Percentiles rank a stretch among this genome's conserved stretches.
Conservation (phyloP, 75 land plant genomes). For the Selaginella tamariscina region DNA sequence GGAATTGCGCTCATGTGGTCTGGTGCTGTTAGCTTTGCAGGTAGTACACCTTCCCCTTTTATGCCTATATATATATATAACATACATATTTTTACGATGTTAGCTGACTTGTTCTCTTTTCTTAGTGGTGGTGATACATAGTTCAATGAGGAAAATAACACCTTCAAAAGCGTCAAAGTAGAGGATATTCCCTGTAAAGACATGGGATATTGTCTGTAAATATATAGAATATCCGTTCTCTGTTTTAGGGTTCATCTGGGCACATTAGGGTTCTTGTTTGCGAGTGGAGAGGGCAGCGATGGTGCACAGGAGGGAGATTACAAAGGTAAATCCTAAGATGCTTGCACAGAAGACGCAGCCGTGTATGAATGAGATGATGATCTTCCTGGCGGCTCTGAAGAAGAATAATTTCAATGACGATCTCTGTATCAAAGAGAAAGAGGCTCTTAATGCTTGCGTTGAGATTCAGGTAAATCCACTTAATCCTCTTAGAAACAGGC, state of each 20-base stretch:
- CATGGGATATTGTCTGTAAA: too few species aligned
- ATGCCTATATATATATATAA: neutral
- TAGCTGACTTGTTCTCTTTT: neutral
- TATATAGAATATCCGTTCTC: too few species aligned
- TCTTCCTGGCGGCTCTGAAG: slow-evolving; percentile 26
- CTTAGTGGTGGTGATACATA: slow-evolving; percentile 59
- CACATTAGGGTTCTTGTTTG: neutral
- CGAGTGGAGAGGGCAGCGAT: neutral
- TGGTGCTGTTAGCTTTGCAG: slow-evolving; percentile 49
- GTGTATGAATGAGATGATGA: slow-evolving; percentile 31
- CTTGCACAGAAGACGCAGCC: slow-evolving; percentile 20
- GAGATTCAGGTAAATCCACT: slow-evolving; percentile 21
- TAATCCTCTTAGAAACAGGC: neutral
- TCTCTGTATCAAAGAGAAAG: slow-evolving; percentile 23
- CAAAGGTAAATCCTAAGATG: slow-evolving; percentile 26
- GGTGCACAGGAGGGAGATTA: neutral
- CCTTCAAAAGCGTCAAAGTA: slow-evolving; percentile 33
- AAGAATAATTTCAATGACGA: slow-evolving; percentile 30
- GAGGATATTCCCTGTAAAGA: too few species aligned
- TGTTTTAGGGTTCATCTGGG: too few species aligned
- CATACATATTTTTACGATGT: neutral
- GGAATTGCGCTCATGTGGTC: slow-evolving; percentile 61
- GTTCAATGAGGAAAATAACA: slow-evolving; percentile 56
- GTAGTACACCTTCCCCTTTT: slow-evolving; percentile 23
- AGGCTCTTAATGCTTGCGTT: slow-evolving; percentile 30